These are phyloP conservation scores for Diplosphaera chodatii DNA, from an alignment of 139 green algal genomes.

Conservation along the genomic window DNA sequence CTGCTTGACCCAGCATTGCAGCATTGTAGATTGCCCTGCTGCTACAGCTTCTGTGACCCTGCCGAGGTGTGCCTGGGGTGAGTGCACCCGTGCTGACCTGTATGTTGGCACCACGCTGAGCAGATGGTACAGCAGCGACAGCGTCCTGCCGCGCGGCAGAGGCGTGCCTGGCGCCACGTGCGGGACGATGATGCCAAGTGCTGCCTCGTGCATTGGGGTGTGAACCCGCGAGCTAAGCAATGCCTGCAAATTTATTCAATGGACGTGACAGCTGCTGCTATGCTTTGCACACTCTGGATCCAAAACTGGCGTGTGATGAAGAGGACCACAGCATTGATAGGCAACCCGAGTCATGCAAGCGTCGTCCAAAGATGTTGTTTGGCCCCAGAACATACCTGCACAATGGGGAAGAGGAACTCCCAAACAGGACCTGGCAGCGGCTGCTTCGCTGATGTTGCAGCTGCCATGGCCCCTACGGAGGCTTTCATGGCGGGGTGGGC, in stretches of 20 bases:
- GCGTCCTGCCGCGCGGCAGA: conserved; percentile 39
- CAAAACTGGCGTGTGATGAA: too few species aligned
- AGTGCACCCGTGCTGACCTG: conserved; percentile 22
- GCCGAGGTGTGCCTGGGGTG: too few species aligned
- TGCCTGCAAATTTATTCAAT: not conserved
- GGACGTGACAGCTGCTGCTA: too few species aligned
- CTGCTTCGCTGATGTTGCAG: conserved; percentile 12
- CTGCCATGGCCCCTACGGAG: conserved; percentile 40
- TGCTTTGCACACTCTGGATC: too few species aligned
- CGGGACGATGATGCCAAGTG: conserved; percentile 51
- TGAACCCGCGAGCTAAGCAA: conserved; percentile 47
- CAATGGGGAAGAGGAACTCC: conserved; percentile 69
- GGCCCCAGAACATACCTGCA: conserved; percentile 43
- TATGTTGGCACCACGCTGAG: conserved; percentile 66
- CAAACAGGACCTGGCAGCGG: conserved; percentile 54
- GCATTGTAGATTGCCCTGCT: too few species aligned
- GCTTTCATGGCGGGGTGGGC: conserved; percentile 18
- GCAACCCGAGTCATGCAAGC: too few species aligned
- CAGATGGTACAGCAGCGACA: conserved; percentile 68
- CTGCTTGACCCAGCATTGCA: too few species aligned
- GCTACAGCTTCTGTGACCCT: too few species aligned
- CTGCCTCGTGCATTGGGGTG: conserved; percentile 70
- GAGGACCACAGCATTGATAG: too few species aligned
- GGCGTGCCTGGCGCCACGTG: conserved; percentile 37
- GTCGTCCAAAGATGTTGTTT: conserved; percentile 3